Evolutionary conservation across 345 rosid genomes (phyloP), one percentile per base, ranked within the genome.

Genomic region (Lenwebbia sp.): DNA sequence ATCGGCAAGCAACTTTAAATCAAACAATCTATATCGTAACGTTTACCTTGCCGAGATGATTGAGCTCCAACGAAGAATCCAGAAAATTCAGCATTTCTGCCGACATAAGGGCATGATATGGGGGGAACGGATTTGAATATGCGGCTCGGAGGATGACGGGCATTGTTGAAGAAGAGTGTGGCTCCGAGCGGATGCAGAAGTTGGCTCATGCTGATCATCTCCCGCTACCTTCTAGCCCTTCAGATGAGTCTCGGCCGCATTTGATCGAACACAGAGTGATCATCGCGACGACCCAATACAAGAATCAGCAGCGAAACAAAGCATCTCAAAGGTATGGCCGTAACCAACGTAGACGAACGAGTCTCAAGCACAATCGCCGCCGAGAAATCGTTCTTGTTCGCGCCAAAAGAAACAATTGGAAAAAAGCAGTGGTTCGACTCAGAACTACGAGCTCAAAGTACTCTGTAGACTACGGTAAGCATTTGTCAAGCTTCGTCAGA

Each of bases 1-100:
- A 86, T 33, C 47, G 7, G 78, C 47, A 70, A 70, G 26, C 78
- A 37, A 70, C 25, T 33, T 70, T 40, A 70, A 70, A 70, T 55
- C 49, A 17, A 49, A n/a, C 17, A 76, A 14, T 25, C n/a, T 52
- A 28, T 82, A 26, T 60, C 47, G 37, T 83, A 87, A 50, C 10
- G 75, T 40, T 49, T 85, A 91, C 94, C 92, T 89, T 81, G 88
- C 25, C 83, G 85, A 84, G 89, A 87, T 21, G 85, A 89, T 51
- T 85, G 91, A 83, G 52, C 84, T n/a, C 33, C 62, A 56, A 19
- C 17, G 86, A 33, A 83, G n/a, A 57, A 41, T 17, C 56, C 70
- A 19, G 33, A 85, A 75, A 74, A 83, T 21, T 22, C 70, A 54
- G 33, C 83, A 83, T 56, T 47, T 33, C 82, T 87, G 62, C 83